Evolutionary conservation across 1,284 basidiomycete species (phyloP), one percentile per base, ranked within the genome.

Genomic region (Albatrellus sp.): DNA sequence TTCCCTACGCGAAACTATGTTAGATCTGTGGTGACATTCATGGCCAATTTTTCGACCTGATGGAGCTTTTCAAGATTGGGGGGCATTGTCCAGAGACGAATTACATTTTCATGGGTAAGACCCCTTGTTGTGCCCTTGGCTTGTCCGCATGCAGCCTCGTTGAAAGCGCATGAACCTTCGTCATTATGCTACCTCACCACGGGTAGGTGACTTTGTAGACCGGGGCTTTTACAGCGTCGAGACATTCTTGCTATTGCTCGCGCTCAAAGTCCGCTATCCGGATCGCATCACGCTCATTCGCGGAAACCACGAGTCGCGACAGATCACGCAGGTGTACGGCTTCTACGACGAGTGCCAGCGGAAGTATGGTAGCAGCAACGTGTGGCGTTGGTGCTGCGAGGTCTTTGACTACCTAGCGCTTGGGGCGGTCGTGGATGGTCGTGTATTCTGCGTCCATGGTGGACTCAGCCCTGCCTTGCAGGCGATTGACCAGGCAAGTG

Each of bases 1-100:
- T 41, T 19, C 48, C 39, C 24, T 30, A n/a, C 31, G 29, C 19
- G 37, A 44, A 9, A 16, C 16, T 28, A 8, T 30, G 3, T 9
- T 54, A 92, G 90, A 93, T 98, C 64, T 98, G 96, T 60, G 94
- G 94, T 16, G 96, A 98, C 66, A 98, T 98, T 44, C 94, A 98
- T 59, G 94, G 94, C 10, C 94, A 98, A 60, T 98, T 98, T 62
- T 96, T 88, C 63, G 94, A 98, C 62, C 75, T 98, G 52, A 83
- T 97, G 78, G 92, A 98, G 67, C 73, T 98, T 42, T 98, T 98
- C 74, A 85, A 85, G 60, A 82, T 96, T 31, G 96, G 94, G 20
- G 93, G 94, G 11, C 81, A 82, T 57, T 98, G 92, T 64, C 94
- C 94, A 43, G 83, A 91, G 30, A 97, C 94, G 8, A 94, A 91